A percentile compares a stretch with the other conserved stretches of the same genome.
phyloP scores from a whole-genome alignment of 495 filamentous ascomycete genomes.

The Terfezia claveryi region DNA sequence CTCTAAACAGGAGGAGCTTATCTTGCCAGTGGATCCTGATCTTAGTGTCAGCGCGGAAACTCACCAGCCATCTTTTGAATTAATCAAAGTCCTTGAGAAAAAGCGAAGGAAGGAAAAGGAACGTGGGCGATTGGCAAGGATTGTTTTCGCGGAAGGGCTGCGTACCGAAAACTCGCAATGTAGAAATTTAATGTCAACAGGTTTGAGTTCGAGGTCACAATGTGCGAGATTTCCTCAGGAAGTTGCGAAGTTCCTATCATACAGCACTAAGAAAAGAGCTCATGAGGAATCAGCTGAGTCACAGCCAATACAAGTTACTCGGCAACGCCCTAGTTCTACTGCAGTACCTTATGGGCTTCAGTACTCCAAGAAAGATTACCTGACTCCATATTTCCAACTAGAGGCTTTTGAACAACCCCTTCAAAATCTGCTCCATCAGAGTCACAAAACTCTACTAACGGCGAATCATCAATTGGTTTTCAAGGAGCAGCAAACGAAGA shows the following conservation, averaged over 20 bases:
- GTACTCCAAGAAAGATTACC: neutral
- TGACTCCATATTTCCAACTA: neutral
- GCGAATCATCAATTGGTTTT: conserved; percentile 13
- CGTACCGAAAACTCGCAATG: neutral
- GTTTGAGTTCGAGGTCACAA: neutral
- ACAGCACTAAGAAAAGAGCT: neutral
- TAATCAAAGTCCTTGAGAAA: neutral
- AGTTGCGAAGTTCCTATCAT: neutral
- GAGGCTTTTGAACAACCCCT: neutral
- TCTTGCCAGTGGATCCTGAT: too few relatives aligned
- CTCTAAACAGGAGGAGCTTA: too few relatives aligned
- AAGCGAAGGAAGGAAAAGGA: neutral
- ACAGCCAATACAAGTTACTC: neutral
- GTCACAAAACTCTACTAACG: conserved; percentile 16
- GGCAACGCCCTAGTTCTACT: neutral
- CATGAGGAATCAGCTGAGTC: neutral
- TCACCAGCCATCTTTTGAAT: neutral
- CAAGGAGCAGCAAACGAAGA: conserved; percentile 60
- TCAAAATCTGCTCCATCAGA: conserved; percentile 1
- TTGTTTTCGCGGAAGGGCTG: neutral
- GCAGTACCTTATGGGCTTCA: neutral
- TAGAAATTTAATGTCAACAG: neutral
- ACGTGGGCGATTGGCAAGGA: neutral
- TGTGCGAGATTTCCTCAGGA: neutral
- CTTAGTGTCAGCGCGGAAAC: neutral